Percentiles rank a stretch among this genome's conserved stretches.
phyloP scores from a whole-genome alignment of 805 yeast genomes.

The Wickerhamomyces bisporus region DNA sequence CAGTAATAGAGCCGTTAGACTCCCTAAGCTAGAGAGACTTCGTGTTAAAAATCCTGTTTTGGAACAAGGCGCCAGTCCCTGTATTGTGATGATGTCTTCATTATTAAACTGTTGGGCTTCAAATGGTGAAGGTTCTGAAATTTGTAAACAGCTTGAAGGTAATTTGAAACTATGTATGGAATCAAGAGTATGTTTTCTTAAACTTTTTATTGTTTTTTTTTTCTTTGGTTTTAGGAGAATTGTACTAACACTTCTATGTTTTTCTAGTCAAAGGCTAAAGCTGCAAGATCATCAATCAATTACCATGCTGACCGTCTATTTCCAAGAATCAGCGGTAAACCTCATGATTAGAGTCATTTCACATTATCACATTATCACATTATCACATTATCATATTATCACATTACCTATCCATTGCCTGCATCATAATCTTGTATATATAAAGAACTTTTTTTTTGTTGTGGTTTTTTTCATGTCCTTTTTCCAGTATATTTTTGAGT shows the following conservation, averaged over 20 bases:
- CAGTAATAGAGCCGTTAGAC: conserved; percentile 33
- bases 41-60: conserved; percentile 62
- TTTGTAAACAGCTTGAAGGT: conserved; percentile 58
- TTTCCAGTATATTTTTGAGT: too few species aligned
- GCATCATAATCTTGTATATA: too few species aligned
- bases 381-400: too few species aligned
- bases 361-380: too few species aligned
- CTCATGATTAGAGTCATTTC: conserved; percentile 33
- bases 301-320: conserved; percentile 49
- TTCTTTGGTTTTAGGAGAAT: conserved; percentile 16
- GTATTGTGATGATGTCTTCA: conserved; percentile 77
- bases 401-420: background rate
- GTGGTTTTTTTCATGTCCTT: too few species aligned
- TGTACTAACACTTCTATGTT: background rate
- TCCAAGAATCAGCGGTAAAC: conserved; percentile 44
- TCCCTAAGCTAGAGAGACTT: conserved; percentile 73
- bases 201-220: background rate
- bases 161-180: conserved; percentile 75
- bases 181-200: conserved; percentile 25
- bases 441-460: too few species aligned
- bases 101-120: conserved; percentile 95
- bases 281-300: conserved; percentile 39
- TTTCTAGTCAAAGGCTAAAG: conserved; percentile 16
- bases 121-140: conserved; percentile 74
- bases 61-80: conserved; percentile 58